Evolutionary conservation across 2,329 filamentous ascomycete species (phyloP).

Genomic region (Venturia carpophila): DNA sequence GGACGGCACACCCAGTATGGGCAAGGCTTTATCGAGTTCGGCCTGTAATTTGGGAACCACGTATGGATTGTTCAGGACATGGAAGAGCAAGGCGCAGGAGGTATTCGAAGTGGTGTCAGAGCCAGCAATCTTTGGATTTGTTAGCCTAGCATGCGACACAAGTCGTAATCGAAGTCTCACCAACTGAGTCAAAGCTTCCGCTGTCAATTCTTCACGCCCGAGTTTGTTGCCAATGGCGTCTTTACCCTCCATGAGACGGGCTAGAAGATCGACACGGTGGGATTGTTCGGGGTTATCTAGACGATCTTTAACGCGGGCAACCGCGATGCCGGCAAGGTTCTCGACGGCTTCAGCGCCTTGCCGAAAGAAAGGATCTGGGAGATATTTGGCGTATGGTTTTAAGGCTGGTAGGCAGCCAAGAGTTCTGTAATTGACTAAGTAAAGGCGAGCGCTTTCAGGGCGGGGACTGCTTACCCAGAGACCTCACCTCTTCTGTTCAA

Average conservation of each 20-base stretch:
- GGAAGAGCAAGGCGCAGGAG: slow-evolving; percentile 74
- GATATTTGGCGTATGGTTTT: slow-evolving; percentile 70
- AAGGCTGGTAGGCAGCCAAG: slow-evolving; percentile 66
- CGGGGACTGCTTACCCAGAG: slow-evolving; percentile 45
- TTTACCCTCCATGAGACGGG: slow-evolving; percentile 75
- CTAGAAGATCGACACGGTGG: slow-evolving; percentile 70
- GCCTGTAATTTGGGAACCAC: slow-evolving; percentile 64
- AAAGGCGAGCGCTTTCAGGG: background rate
- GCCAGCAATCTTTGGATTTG: slow-evolving; percentile 51
- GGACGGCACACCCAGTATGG: slow-evolving; percentile 55
- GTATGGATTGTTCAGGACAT: slow-evolving; percentile 60
- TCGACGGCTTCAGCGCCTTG: slow-evolving; percentile 67
- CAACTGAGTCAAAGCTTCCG: slow-evolving; percentile 81
- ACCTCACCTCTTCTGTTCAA: slow-evolving; percentile 84
- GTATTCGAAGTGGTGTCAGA: slow-evolving; percentile 73
- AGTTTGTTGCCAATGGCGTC: slow-evolving; percentile 72
- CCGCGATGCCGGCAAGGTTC: slow-evolving; percentile 78
- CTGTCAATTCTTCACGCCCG: slow-evolving; percentile 71
- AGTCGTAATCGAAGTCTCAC: background rate
- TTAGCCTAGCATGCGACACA: background rate
- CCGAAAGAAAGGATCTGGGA: slow-evolving; percentile 76
- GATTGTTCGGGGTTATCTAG: slow-evolving; percentile 55
- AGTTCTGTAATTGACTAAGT: slow-evolving; percentile 37
- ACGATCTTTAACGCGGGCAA: slow-evolving; percentile 68
- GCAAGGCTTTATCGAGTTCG: slow-evolving; percentile 67